A percentile compares a stretch with the other conserved stretches of the same genome.
Conservation (phyloP, 139 green algal species). For the Ostreobium quekettii region DNA sequence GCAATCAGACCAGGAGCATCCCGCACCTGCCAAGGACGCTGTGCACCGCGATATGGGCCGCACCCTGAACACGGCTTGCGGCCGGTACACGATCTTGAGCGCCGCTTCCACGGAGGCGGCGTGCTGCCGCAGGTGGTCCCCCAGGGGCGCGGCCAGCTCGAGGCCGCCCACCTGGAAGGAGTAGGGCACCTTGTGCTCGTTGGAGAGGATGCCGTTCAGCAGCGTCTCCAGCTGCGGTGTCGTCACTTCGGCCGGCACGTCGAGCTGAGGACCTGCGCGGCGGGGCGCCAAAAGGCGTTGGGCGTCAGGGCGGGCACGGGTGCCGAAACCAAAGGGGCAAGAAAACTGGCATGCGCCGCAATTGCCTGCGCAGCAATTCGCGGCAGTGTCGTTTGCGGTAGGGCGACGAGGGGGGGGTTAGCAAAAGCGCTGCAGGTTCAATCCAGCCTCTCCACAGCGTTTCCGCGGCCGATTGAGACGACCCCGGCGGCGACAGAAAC, state of each 20-base stretch:
- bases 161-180: conserved; percentile 81
- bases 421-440: not conserved
- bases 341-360: no score
- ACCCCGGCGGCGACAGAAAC: no score
- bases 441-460: not conserved
- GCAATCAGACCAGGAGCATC: no score
- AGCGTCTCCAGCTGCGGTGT: conserved; percentile 76
- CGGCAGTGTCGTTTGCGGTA: not conserved
- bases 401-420: not conserved
- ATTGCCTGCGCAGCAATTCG: not conserved
- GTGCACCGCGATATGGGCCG: conserved; percentile 86
- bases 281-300: not conserved
- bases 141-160: conserved; percentile 66
- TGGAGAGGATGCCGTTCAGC: conserved; percentile 75
- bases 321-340: not conserved
- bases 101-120: conserved; percentile 74
- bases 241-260: conserved; percentile 74
- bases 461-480: no score
- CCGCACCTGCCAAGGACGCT: conserved; percentile 66
- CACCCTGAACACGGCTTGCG: conserved; percentile 89
- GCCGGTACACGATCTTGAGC: conserved; percentile 83
- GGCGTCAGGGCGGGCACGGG: not conserved
- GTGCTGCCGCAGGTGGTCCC: conserved; percentile 55
- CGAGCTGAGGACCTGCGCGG: conserved; percentile 72
- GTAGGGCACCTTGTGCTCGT: conserved; percentile 86